Base-by-base conservation (phyloP, 129 eudicot species). In the Daucus carota region DNA sequence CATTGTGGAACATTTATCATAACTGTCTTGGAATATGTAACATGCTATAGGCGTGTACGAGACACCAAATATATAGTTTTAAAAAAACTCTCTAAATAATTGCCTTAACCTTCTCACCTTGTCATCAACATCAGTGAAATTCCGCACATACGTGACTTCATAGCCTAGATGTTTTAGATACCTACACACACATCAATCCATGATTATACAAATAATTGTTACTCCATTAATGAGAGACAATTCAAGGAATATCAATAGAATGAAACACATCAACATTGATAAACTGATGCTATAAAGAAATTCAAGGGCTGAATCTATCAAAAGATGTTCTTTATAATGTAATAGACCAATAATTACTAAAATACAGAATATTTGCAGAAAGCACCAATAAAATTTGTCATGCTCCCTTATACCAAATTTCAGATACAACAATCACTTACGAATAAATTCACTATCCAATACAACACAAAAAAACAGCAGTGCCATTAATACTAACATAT, bases 51-150 rank as follows among this genome's bases (percentile, higher is more conserved):
- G 28, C 7, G 8, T 3, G 36, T 28, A 28, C 13, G 18, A 57
- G 14, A 13, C 38, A 5, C 38, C 10, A 15, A 63, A 60, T 16
- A 29, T n/a, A n/a, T n/a, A 24, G 36, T 28, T n/a, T n/a, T n/a
- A 63, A 38, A 50, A 78, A 72, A 29, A 63, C 73, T 45, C 17
- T 68, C 20, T n/a, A 22, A 0, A 20, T 28, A 18, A 72, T 10
- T 28, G 59, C 69, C 68, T 81, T 72, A 46, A 45, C 57, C 82
- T 60, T 86, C 88, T 84, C 73, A 90, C 96, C 95, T 90, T 93
- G 84, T 93, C 98, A 81, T 90, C 98, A 33, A 93, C 91, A 16
- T 93, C 98, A 20, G 96, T 93, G 85, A 93, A 93, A 77, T 88
- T 90, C 74, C 95, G 89, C 43, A 93, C 98, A 69, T 90, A 90